Evolutionary conservation across 2,329 filamentous ascomycete species (phyloP), one percentile per base, ranked within the genome.

Genomic region (Drechslerella stenobrocha): DNA sequence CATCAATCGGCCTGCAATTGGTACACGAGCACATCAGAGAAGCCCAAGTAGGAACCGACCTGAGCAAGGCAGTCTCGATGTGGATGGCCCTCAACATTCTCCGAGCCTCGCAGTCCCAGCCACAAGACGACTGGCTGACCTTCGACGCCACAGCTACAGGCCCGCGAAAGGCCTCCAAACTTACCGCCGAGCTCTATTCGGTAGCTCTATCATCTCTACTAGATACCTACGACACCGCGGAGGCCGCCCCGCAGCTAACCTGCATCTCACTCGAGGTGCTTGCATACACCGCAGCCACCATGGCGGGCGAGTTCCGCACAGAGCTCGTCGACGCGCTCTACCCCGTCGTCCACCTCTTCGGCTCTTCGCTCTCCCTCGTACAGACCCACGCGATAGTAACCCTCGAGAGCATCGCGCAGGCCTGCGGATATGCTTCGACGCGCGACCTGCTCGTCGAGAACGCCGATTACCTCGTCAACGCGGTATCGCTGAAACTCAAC

Each of bases 401-500:
- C 32, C 80, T 98, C 11, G 93, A 96, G 73, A 83, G 85, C 15
- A 80, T 96, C n/a, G 87, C 92, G 0, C 74, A 77, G 1, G 82
- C 87, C 0, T 96, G 90, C 73, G 84, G 83, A 1, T 98, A 97
- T 73, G 69, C 74, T 0, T 85, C 81, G 72, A 87, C 92, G 2
- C 87, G 87, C 23, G 84, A 88, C 13, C 79, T 98, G 70, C 86
- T 98, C 35, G 83, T 97, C 24, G 85, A 88, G 52, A 98, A 98
- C 69, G 91, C 90, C 13, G 93, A 98, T 76, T 98, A 98, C 75
- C 88, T 98, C 77, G 87, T 97, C 67, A 97, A 97, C 74, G 89
- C 93, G 0, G 84, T 98, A 13, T 89, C 89, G 0, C 77, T 97
- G 66, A 88, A 90, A 69, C 82, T 98, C 5, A 96, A 96, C 73